Percentiles rank a stretch among this genome's conserved stretches.
These are phyloP conservation scores for Choanephora cucurbitarum DNA, from an alignment of 371 early-diverging fungal species.

Conservation along the genomic window DNA sequence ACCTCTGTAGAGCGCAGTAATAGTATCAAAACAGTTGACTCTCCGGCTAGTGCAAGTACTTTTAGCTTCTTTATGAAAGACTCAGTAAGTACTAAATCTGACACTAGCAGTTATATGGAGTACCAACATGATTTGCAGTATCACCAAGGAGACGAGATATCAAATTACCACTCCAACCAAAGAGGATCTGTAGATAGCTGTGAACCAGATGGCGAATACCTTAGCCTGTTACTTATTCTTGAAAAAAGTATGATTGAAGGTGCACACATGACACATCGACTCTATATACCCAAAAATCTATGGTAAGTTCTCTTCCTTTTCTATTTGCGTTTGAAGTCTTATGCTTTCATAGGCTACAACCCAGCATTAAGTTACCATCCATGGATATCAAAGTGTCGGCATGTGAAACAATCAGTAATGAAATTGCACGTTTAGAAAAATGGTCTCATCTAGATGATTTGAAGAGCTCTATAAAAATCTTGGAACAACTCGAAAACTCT, in stretches of 20 bases:
- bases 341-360: constrained; percentile 36
- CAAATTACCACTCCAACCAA: neutral
- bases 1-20: constrained; percentile 28
- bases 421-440: constrained; percentile 38
- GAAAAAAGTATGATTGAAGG: constrained; percentile 54
- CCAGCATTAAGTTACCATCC: constrained; percentile 50
- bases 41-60: neutral
- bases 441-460: constrained; percentile 42
- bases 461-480: constrained; percentile 25
- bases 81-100: neutral
- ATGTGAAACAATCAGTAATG: constrained; percentile 42
- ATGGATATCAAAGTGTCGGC: constrained; percentile 59
- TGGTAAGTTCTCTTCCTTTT: constrained; percentile 51
- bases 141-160: neutral
- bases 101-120: constrained; percentile 1
- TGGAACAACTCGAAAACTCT: constrained; percentile 38
- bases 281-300: constrained; percentile 62
- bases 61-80: constrained; percentile 23
- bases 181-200: neutral
- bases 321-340: neutral
- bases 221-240: constrained; percentile 43
- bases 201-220: neutral
- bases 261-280: constrained; percentile 50
- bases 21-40: constrained; percentile 1
- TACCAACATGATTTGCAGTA: neutral